Evolutionary conservation across 1,284 basidiomycete genomes (phyloP).

Genomic region (Irpex lacteus): DNA sequence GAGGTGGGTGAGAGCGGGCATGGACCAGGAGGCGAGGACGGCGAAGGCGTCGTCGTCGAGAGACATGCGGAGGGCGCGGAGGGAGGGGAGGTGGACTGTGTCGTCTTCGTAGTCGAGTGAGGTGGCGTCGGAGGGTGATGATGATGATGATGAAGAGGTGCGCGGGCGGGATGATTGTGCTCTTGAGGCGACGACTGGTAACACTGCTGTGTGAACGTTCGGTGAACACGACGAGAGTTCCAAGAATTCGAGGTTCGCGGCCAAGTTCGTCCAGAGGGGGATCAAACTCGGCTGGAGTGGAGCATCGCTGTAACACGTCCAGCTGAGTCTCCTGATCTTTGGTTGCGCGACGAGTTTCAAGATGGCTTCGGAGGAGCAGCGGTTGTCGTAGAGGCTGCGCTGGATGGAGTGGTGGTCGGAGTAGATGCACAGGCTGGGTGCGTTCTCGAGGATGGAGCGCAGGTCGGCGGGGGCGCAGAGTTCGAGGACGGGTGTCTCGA

Average conservation of each 20-base stretch:
- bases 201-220: constrained; percentile 20
- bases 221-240: constrained; percentile 50
- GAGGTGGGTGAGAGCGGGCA: constrained; percentile 59
- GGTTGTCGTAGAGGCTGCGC: constrained; percentile 44
- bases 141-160: neutral
- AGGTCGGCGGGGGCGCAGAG: constrained; percentile 66
- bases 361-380: constrained; percentile 49
- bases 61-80: constrained; percentile 64
- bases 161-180: no score
- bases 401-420: constrained; percentile 63
- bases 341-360: constrained; percentile 56
- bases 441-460: constrained; percentile 60
- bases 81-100: constrained; percentile 43
- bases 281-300: constrained; percentile 57
- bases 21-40: constrained; percentile 54
- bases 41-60: constrained; percentile 68
- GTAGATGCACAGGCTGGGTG: constrained; percentile 56
- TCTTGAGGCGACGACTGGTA: neutral
- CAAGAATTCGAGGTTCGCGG: constrained; percentile 49
- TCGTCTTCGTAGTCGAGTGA: constrained; percentile 17
- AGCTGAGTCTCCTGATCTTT: constrained; percentile 56
- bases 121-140: no score
- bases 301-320: constrained; percentile 69
- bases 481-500: constrained; percentile 65
- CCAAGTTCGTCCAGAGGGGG: constrained; percentile 47